Evolutionary conservation across 1,284 basidiomycete genomes (phyloP), one percentile per base, ranked within the genome.

Genomic region (Grifola frondosa): DNA sequence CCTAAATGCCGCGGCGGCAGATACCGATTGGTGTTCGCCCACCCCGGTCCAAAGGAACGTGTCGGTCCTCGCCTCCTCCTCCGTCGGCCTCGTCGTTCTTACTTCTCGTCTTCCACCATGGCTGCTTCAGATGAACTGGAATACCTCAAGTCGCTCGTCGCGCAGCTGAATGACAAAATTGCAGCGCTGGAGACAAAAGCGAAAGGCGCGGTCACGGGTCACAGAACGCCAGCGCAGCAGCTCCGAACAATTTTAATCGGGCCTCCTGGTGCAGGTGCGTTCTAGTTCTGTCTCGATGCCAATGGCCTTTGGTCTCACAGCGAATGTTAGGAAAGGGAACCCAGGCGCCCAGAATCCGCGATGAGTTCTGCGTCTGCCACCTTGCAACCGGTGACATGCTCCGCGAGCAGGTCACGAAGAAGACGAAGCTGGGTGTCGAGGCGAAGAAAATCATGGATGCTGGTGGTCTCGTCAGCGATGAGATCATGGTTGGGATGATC

Each of bases 361-460:
- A 94, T 53, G 81, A 91, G 64, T 99, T 89, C 78, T 93, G 91
- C 65, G 84, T 99, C 40, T 99, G 96, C 77, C 96, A 99, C 73
- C 77, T 99, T 55, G 95, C 96, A 23, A 99, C 96, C 22, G 96
- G 96, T 28, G 96, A 99, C 74, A 97, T 99, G 92, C 77, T 99
- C 46, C 89, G 96, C 37, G 91, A 95, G 53, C 94, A 99, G 69
- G 94, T 99, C 46, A 60, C 81, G 32, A 73, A 86, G 65, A 88
- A 96, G 72, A 97, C 96, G 5, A 73, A 81, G 30, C 80, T 99
- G 37, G 96, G 96, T 50, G 74, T 88, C 44, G 81, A 91, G 61
- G 96, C 96, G 25, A 98, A 99, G 80, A 94, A 95, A 71, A 88
- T 98, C 67, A 98, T 99, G 91, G 95, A 98, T 66, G 78, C 82